Conservation (phyloP, 1,139 yeast genomes). For the Debaryomyces coudertii region DNA sequence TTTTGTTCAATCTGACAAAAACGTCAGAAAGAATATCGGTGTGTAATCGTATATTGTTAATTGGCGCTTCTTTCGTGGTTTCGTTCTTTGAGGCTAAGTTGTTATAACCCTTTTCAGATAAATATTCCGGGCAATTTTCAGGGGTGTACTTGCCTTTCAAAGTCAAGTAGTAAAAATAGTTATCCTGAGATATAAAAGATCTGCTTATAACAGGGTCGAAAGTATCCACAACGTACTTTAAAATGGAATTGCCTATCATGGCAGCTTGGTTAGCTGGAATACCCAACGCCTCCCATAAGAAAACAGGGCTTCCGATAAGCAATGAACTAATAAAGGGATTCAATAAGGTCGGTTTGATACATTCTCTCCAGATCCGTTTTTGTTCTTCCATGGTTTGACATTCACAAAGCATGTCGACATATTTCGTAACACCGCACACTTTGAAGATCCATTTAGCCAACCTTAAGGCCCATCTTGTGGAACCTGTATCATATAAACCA, state of each 20-base stretch:
- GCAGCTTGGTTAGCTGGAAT: conserved; percentile 84
- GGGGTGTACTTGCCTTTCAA: conserved; percentile 63
- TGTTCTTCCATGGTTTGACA: conserved; percentile 66
- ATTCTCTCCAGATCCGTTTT: conserved; percentile 59
- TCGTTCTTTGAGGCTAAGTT: conserved; percentile 43
- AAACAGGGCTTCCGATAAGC: conserved; percentile 77
- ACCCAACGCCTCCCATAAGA: conserved; percentile 85
- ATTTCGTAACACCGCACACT: conserved; percentile 53
- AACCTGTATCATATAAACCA: conserved; percentile 77
- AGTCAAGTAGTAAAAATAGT: conserved; percentile 76
- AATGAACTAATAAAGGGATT: conserved; percentile 69
- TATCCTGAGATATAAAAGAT: conserved; percentile 67
- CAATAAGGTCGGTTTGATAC: conserved; percentile 68
- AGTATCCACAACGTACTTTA: conserved; percentile 74
- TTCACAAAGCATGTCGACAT: conserved; percentile 59
- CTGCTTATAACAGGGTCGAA: conserved; percentile 72
- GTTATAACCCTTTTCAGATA: conserved; percentile 60
- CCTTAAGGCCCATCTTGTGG: conserved; percentile 83
- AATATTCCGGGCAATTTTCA: conserved; percentile 75
- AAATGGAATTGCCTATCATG: conserved; percentile 73
- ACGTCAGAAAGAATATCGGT: conserved; percentile 81
- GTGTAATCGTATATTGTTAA: conserved; percentile 73
- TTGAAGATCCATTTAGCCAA: conserved; percentile 63
- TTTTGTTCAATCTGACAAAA: conserved; percentile 61
- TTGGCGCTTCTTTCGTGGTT: conserved; percentile 36